These are phyloP conservation scores for Cryphonectria naterciae DNA, from an alignment of 2,329 filamentous ascomycete species.

Conservation along the genomic window DNA sequence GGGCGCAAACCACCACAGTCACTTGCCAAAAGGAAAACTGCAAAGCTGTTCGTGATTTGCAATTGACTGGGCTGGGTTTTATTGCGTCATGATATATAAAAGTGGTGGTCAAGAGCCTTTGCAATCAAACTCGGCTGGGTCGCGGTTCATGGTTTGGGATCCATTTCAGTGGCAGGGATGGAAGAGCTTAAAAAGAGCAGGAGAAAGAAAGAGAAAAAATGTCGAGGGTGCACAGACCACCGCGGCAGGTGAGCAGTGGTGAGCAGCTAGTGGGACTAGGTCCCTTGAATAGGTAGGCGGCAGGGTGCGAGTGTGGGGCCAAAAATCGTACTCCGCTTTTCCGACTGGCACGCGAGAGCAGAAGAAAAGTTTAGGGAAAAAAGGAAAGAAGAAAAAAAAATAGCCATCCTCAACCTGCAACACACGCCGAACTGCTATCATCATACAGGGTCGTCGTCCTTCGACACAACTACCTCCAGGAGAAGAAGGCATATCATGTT, in stretches of 20 bases:
- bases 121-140: background rate
- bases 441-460: slow-evolving; percentile 15
- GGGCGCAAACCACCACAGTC: too few species aligned
- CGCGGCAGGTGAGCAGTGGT: background rate
- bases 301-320: background rate
- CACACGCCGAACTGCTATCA: background rate
- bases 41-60: too few species aligned
- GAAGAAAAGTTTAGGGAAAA: background rate
- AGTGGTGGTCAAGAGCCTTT: background rate
- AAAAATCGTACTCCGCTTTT: slow-evolving; percentile 3
- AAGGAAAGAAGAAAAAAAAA: background rate
- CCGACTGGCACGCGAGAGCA: background rate
- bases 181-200: background rate
- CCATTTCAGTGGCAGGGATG: background rate
- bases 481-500: slow-evolving; percentile 23
- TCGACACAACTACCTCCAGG: background rate
- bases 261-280: background rate
- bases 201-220: background rate
- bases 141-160: background rate
- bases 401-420: background rate
- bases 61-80: too few species aligned
- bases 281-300: background rate
- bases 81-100: background rate
- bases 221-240: slow-evolving; percentile 3
- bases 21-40: too few species aligned